Percentiles rank a stretch among this genome's conserved stretches.
These are phyloP conservation scores for Cadophora malorum DNA, from an alignment of 2,329 filamentous ascomycete genomes.

Conservation along the genomic window DNA sequence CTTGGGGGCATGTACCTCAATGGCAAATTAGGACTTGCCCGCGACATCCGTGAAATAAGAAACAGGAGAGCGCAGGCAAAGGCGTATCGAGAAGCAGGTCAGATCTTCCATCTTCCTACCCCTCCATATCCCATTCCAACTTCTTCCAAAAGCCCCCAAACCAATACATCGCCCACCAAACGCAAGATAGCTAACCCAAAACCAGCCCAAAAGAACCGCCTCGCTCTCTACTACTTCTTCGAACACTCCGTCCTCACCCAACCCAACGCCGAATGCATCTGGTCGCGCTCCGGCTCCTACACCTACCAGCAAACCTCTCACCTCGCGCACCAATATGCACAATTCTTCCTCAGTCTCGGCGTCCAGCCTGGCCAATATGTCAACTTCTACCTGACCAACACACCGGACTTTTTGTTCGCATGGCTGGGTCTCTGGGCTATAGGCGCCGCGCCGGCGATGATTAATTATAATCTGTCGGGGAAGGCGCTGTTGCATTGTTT, in stretches of 20 bases:
- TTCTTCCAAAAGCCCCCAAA: not conserved
- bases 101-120: constrained; percentile 27
- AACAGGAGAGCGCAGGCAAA: constrained; percentile 51
- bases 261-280: constrained; percentile 65
- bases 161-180: not conserved
- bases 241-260: constrained; percentile 59
- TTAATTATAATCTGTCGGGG: constrained; percentile 72
- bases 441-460: constrained; percentile 71
- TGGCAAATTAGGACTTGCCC: constrained; percentile 70
- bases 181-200: not conserved
- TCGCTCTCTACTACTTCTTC: constrained; percentile 71
- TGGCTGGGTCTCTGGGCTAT: constrained; percentile 71
- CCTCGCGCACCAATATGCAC: constrained; percentile 64
- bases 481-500: constrained; percentile 71
- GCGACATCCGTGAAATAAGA: constrained; percentile 62
- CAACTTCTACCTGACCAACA: constrained; percentile 71
- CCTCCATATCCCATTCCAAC: not conserved
- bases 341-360: constrained; percentile 65
- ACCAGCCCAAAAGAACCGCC: constrained; percentile 52
- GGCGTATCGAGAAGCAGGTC: constrained; percentile 57
- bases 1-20: constrained; percentile 65
- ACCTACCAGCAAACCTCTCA: constrained; percentile 63
- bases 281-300: constrained; percentile 67
- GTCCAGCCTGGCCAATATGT: constrained; percentile 67
- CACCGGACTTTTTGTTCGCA: constrained; percentile 69